These are phyloP conservation scores for Chytriomyces sp. DNA, from an alignment of 192 early-diverging fungal genomes.

Conservation along the genomic window DNA sequence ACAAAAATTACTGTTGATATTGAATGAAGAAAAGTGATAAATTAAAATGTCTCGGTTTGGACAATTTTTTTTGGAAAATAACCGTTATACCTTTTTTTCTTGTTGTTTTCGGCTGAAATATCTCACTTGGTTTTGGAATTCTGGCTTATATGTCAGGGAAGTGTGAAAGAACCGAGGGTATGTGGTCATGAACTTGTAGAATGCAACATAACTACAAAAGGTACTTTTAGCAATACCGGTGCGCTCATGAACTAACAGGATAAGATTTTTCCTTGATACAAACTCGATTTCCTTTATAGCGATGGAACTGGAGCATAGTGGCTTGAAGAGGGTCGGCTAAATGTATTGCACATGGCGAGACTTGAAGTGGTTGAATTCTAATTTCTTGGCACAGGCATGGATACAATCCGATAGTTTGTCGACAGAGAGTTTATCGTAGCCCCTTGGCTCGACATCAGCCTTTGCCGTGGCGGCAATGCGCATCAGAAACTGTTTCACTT, in stretches of 20 bases:
- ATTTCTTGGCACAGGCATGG: slow-evolving; percentile 4
- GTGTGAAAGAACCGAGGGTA: slow-evolving; percentile 12
- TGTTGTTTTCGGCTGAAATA: too few species aligned
- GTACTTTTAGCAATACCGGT: slow-evolving; percentile 9
- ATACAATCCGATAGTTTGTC: neutral
- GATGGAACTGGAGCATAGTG: neutral
- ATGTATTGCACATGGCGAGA: neutral
- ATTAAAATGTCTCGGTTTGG: too few species aligned
- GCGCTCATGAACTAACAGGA: neutral
- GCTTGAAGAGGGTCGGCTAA: neutral
- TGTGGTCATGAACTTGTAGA: neutral
- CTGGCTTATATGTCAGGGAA: too few species aligned
- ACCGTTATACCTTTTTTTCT: too few species aligned
- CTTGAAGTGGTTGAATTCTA: slow-evolving; percentile 2
- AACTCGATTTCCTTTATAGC: neutral
- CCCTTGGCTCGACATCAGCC: neutral
- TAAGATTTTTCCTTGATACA: neutral
- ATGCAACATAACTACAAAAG: neutral
- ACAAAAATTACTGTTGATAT: too few species aligned
- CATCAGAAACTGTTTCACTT: slow-evolving; percentile 4
- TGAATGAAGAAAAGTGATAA: too few species aligned
- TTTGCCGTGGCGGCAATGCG: neutral
- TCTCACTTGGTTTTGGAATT: too few species aligned
- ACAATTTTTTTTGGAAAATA: too few species aligned
- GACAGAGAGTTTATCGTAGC: slow-evolving; percentile 9